Evolutionary conservation across 306 rosid species (phyloP), one percentile per base, ranked within the genome.

Genomic region (Medicago arabica): DNA sequence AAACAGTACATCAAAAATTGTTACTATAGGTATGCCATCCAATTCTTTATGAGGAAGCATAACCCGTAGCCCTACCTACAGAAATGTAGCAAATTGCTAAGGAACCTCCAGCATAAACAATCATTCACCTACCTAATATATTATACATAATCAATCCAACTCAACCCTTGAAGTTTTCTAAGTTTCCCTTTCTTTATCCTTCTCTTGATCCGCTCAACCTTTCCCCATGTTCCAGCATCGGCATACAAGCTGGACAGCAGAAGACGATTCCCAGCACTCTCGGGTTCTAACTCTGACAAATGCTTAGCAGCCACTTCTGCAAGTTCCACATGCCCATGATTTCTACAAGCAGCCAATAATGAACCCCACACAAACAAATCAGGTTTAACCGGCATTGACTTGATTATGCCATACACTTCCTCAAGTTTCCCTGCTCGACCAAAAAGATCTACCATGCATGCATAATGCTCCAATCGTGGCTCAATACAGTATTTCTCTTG

Each of bases 281-380:
- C 93, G 0, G 98, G 98, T 79, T 94, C 96, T 55, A 91, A 76
- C 74, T 89, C 86, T 14, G 77, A 53, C 78, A 93, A 79, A 86
- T 87, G 97, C 85, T 77, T 83, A 9, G 92, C 80, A 23, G 98
- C 98, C 63, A 82, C 76, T 79, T 93, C 93, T 16, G 96, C 97
- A 5, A 93, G 90, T 75, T 88, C 90, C 49, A 77, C 69, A 63
- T 82, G 80, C 80, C 97, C 91, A 78, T 93, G 88, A 60, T 85
- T 91, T 72, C 89, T 85, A 79, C 97, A 88, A 14, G 94, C 96
- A 44, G 97, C 96, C 54, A 91, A 73, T 15, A 93, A 75, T 66
- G 98, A 94, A 77, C 98, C 98, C 98, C 98, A 93, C 9, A 91
- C 97, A 76, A 87, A 93, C 72, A 91, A 73, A 85, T 93, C 98